Evolutionary conservation across 2,329 filamentous ascomycete species (phyloP).

Genomic region (Keithomyces neogunnii): DNA sequence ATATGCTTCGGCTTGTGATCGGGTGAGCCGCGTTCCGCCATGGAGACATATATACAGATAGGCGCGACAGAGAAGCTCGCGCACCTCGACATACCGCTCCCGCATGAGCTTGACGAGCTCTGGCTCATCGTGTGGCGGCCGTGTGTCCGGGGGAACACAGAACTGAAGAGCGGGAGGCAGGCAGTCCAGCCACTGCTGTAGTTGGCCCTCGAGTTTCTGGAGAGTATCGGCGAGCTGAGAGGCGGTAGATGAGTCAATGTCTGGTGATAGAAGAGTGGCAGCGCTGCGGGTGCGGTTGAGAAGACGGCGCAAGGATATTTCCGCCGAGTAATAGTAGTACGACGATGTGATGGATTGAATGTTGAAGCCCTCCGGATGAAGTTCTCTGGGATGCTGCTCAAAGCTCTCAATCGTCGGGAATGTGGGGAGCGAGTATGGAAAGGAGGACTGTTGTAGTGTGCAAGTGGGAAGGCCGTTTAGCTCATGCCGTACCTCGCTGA

Average conservation of each 20-base stretch:
- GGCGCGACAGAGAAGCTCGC: slow-evolving; percentile 10
- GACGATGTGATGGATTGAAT: slow-evolving; percentile 5
- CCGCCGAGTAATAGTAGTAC: slow-evolving; percentile 57
- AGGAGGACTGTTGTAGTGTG: slow-evolving; percentile 9
- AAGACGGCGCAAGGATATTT: slow-evolving; percentile 64
- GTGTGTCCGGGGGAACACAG: slow-evolving; percentile 10
- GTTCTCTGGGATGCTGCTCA: background rate
- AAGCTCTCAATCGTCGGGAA: slow-evolving; percentile 2
- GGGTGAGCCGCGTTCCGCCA: slow-evolving; percentile 8
- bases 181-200: slow-evolving; percentile 71
- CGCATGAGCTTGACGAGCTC: slow-evolving; percentile 12
- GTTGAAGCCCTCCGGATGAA: too few relatives aligned
- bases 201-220: slow-evolving; percentile 62
- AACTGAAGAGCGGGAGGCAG: slow-evolving; percentile 64
- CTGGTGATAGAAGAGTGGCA: slow-evolving; percentile 44
- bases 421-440: slow-evolving; percentile 9
- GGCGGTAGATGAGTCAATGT: slow-evolving; percentile 50
- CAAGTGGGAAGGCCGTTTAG: slow-evolving; percentile 9
- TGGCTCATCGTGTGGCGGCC: slow-evolving; percentile 7
- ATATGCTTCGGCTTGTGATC: slow-evolving; percentile 6
- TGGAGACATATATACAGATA: slow-evolving; percentile 11
- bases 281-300: slow-evolving; percentile 44
- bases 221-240: slow-evolving; percentile 56
- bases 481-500: slow-evolving; percentile 10
- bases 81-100: slow-evolving; percentile 11